phyloP scores from a whole-genome alignment of 108 stramenopile species.

The Cyclotella kingstonii region DNA sequence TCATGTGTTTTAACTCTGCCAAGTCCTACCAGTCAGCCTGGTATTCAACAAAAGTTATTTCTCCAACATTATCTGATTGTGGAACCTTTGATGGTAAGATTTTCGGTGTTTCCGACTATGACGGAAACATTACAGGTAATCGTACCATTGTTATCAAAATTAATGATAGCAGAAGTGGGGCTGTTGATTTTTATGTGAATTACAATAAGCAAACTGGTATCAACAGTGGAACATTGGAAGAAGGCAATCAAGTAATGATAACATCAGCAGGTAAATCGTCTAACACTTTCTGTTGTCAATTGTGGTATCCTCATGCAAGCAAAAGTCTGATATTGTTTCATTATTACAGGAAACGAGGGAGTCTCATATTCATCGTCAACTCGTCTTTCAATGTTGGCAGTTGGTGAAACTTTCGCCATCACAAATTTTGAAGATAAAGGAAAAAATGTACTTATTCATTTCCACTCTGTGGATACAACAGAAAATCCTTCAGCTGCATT shows the following conservation, averaged over 20 bases:
- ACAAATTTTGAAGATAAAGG: slow-evolving; percentile 4
- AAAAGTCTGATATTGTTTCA: background rate
- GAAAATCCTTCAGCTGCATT: background rate
- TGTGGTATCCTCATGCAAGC: background rate
- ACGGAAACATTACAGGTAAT: background rate
- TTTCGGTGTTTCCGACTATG: slow-evolving; percentile 18
- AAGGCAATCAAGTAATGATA: slow-evolving; percentile 42
- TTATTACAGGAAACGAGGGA: slow-evolving; percentile 17
- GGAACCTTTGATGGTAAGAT: slow-evolving; percentile 22
- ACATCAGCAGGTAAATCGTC: background rate
- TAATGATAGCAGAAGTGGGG: slow-evolving; percentile 8
- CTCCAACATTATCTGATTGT: slow-evolving; percentile 8
- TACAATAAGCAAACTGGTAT: slow-evolving; percentile 49
- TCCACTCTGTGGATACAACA: background rate
- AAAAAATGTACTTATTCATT: slow-evolving; percentile 1
- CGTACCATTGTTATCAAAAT: slow-evolving; percentile 19
- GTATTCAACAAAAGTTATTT: slow-evolving; percentile 23
- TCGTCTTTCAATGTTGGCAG: slow-evolving; percentile 32
- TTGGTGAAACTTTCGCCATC: slow-evolving; percentile 18
- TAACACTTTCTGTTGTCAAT: background rate
- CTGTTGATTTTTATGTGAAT: slow-evolving; percentile 28
- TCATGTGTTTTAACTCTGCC: slow-evolving; percentile 64
- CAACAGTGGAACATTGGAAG: slow-evolving; percentile 44
- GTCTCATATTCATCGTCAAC: slow-evolving; percentile 36
- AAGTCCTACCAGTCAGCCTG: slow-evolving; percentile 55